phyloP scores from a whole-genome alignment of 2,329 filamentous ascomycete genomes.

The Beauveria sp. region DNA sequence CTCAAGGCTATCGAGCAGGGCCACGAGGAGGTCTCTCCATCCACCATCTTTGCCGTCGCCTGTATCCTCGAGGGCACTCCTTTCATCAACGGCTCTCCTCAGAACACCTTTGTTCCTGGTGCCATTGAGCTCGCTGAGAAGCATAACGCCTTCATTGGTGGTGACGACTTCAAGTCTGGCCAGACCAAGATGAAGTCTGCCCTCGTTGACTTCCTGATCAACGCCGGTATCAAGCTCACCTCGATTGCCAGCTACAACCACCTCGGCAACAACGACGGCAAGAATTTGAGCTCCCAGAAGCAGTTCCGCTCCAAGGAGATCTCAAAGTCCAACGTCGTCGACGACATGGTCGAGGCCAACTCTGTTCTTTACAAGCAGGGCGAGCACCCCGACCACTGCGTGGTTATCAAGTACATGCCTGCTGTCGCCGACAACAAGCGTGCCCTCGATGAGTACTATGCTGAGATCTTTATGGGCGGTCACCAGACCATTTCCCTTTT shows the following conservation, averaged over 20 bases:
- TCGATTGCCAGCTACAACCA: constrained; percentile 99
- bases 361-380: constrained; percentile 79
- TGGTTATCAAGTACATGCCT: constrained; percentile 99
- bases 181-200: constrained; percentile 99
- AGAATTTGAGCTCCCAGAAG: constrained; percentile 94
- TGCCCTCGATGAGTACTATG: constrained; percentile 97
- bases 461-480: constrained; percentile 97
- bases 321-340: constrained; percentile 97
- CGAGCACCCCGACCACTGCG: constrained; percentile 95
- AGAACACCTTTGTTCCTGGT: constrained; percentile 97
- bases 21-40: constrained; percentile 87
- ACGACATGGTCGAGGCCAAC: constrained; percentile 99
- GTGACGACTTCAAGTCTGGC: constrained; percentile 99
- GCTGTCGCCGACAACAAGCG: constrained; percentile 98
- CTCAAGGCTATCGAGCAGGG: constrained; percentile 79
- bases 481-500: constrained; percentile 97
- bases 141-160: constrained; percentile 84
- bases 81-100: constrained; percentile 98
- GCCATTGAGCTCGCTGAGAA: constrained; percentile 82
- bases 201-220: constrained; percentile 97
- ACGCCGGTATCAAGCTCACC: constrained; percentile 95
- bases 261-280: constrained; percentile 98
- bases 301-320: constrained; percentile 99
- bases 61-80: constrained; percentile 83
- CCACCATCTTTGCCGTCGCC: constrained; percentile 91